These are phyloP conservation scores for Calonectria pteridis DNA, from an alignment of 2,329 filamentous ascomycete genomes.

Conservation along the genomic window DNA sequence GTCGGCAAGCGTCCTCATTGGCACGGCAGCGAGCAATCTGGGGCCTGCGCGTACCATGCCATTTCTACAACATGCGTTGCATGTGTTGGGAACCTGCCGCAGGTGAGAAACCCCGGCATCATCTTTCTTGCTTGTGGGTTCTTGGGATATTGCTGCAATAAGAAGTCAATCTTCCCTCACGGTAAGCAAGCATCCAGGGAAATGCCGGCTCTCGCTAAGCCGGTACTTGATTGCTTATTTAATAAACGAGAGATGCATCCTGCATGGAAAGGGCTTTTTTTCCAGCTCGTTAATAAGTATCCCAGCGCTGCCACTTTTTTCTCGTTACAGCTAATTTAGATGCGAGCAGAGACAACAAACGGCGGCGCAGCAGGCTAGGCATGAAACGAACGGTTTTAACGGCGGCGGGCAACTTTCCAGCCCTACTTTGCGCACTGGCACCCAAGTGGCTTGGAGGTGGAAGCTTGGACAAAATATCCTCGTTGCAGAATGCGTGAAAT, in stretches of 20 bases:
- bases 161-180: background rate
- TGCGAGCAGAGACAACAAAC: background rate
- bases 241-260: background rate
- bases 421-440: background rate
- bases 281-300: background rate
- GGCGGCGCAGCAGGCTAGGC: background rate
- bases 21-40: background rate
- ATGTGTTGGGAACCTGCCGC: background rate
- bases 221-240: background rate
- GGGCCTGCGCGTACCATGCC: background rate
- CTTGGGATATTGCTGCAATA: background rate
- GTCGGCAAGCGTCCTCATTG: background rate
- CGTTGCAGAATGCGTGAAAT: background rate
- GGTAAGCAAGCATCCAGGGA: background rate
- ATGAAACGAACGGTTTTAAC: background rate
- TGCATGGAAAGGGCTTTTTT: background rate
- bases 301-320: background rate
- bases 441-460: background rate
- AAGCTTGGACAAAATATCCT: background rate
- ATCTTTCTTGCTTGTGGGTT: background rate
- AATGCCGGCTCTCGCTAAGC: background rate
- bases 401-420: background rate
- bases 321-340: background rate
- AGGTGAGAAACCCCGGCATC: background rate
- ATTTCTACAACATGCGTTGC: background rate